A percentile compares a stretch with the other conserved stretches of the same genome.
Conservation (phyloP, 148 eudicot genomes). For the Tetragonia tetragonoides region DNA sequence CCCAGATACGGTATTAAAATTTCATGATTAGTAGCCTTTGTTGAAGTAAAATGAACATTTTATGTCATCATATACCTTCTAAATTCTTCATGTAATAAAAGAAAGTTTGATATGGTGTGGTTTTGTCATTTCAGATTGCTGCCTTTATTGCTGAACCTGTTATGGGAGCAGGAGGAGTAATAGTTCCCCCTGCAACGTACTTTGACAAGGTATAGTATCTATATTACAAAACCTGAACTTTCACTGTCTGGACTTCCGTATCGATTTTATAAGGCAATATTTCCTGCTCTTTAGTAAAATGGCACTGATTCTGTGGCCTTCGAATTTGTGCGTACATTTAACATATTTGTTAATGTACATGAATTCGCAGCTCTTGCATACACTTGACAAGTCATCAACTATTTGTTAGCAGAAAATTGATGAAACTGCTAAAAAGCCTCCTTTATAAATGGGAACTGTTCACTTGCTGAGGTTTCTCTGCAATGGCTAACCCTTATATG, state of each 20-base stretch:
- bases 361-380: background rate
- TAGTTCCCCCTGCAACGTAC: constrained; percentile 88
- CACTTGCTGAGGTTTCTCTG: background rate
- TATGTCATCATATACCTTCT: background rate
- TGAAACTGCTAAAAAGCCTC: background rate
- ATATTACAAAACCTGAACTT: background rate
- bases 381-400: background rate
- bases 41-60: background rate
- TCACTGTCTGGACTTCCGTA: background rate
- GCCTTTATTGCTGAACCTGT: constrained; percentile 99
- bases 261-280: background rate
- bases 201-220: constrained; percentile 67
- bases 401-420: background rate
- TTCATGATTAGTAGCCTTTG: constrained; percentile 1
- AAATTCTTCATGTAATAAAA: background rate
- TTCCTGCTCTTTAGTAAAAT: background rate
- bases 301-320: background rate
- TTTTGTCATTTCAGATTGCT: constrained; percentile 63
- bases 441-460: background rate
- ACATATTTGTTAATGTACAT: background rate
- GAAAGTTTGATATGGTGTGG: background rate
- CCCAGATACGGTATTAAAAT: constrained; percentile 74
- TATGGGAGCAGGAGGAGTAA: constrained; percentile 99
- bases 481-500: background rate
- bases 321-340: background rate